Conservation (phyloP, 768 basidiomycete genomes). For the Trametes elegans region DNA sequence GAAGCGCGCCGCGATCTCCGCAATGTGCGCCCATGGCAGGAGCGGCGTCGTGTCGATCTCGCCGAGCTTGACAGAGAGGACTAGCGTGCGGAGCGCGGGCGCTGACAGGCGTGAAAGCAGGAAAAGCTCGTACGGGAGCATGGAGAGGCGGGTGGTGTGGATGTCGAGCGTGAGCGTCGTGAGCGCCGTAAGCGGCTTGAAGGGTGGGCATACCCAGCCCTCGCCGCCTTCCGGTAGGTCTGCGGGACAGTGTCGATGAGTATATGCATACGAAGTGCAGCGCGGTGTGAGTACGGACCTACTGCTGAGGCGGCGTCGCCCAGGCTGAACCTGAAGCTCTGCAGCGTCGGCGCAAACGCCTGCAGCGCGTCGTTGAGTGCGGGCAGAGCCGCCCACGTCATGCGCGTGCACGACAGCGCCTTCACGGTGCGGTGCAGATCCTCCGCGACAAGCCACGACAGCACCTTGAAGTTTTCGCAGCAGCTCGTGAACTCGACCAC, state of each 20-base stretch:
- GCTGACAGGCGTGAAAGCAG: slow-evolving; percentile 9
- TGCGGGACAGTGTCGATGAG: not conserved
- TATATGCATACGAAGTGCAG: not conserved
- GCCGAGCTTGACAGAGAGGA: slow-evolving; percentile 8
- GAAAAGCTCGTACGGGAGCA: slow-evolving; percentile 9
- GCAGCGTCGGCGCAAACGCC: slow-evolving; percentile 8
- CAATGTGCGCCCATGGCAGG: slow-evolving; percentile 9
- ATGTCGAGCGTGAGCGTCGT: slow-evolving; percentile 14
- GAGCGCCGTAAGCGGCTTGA: slow-evolving; percentile 5
- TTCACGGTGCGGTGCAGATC: slow-evolving; percentile 3
- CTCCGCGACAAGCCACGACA: slow-evolving; percentile 9
- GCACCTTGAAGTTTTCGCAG: slow-evolving; percentile 15
- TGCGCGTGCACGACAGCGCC: slow-evolving; percentile 8
- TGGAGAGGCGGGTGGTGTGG: slow-evolving; percentile 8
- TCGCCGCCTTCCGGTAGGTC: not conserved
- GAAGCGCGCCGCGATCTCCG: slow-evolving; percentile 2
- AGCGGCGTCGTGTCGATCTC: slow-evolving; percentile 2
- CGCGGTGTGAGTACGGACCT: not conserved
- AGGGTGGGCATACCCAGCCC: not conserved
- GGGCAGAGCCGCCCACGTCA: slow-evolving; percentile 1
- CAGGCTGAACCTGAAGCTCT: slow-evolving; percentile 7
- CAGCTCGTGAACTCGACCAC: slow-evolving; percentile 9
- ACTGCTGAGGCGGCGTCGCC: not conserved
- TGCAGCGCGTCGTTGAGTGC: not conserved
- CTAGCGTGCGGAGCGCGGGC: slow-evolving; percentile 13